Evolutionary conservation across 2,329 filamentous ascomycete genomes (phyloP), one percentile per base, ranked within the genome.

Genomic region (Hypoxylon sp.): DNA sequence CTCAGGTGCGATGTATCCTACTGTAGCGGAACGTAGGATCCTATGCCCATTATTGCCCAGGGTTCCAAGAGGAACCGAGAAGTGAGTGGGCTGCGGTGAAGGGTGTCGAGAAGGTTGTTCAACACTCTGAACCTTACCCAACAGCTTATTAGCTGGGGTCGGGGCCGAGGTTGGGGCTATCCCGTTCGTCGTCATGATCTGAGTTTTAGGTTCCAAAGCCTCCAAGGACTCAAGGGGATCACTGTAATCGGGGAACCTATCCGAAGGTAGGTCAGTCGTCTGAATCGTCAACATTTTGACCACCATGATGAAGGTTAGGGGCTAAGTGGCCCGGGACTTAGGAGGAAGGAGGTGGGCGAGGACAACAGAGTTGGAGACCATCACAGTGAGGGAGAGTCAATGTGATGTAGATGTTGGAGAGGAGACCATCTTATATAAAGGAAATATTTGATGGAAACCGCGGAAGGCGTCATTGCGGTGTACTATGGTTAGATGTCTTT

Each of bases 1-100:
- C 67, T 93, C 93, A 48, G 95, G 93, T 22, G 96, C 94, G 70
- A 97, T 90, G 82, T 99, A 99, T 75, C 96, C 96, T 36, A 96
- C 91, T 28, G 94, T 96, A 71, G 93, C 91, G 70, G 96, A 96
- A 18, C 93, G 92, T 62, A 98, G 83, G 59, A 95, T 85, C 59
- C 91, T 87, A 77, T 93, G 89, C 61, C 87, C 87, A 79, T 89
- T 85, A 77, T 58, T 56, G 4, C 85, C 80, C 75, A 85, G 81
- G 72, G 78, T 65, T 73, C 78, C 81, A 73, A 86, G 83, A 12
- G 91, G 90, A 20, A 94, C 85, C 72, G 87, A 91, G 78, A 97
- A 85, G 78, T 97, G 93, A 61, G 93, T 94, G 24, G 94, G 93
- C 77, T 96, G 92, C 22, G 93, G 93, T 58, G 94, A 97, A 22